Conservation (phyloP, 2,329 filamentous ascomycete genomes). For the Coccinonectria pachysandricola region DNA sequence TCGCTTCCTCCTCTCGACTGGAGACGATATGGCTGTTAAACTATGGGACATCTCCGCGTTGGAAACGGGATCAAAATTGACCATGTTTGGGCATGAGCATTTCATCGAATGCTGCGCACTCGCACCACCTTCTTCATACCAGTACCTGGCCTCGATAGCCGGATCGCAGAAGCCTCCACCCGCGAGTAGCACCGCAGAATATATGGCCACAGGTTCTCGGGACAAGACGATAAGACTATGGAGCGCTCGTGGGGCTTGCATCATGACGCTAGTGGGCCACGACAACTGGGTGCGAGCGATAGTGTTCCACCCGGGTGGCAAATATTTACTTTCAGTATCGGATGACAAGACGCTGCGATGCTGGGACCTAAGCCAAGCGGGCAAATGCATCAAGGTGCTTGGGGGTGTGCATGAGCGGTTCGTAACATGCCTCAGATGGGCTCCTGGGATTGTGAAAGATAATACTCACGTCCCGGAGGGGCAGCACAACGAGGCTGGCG, state of each 20-base stretch:
- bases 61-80: conserved; percentile 61
- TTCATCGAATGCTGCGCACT: conserved; percentile 77
- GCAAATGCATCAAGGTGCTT: conserved; percentile 77
- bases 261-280: conserved; percentile 78
- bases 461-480: conserved; percentile 5
- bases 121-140: conserved; percentile 69
- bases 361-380: conserved; percentile 88
- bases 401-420: conserved; percentile 74
- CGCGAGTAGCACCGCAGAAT: conserved; percentile 67
- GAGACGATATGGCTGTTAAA: conserved; percentile 70
- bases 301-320: conserved; percentile 84
- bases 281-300: conserved; percentile 89
- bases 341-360: conserved; percentile 90
- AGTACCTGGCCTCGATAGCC: conserved; percentile 65
- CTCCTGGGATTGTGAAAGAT: conserved; percentile 38
- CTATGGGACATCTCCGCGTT: conserved; percentile 70
- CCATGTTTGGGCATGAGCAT: conserved; percentile 79
- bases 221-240: conserved; percentile 88
- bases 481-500: conserved; percentile 11
- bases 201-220: conserved; percentile 76
- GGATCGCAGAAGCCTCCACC: conserved; percentile 76
- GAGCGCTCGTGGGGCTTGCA: conserved; percentile 73
- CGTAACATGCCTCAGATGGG: conserved; percentile 79
- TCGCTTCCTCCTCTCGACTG: conserved; percentile 70
- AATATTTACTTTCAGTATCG: conserved; percentile 74